Conservation (phyloP, 2,329 filamentous ascomycete genomes). For the Zymoseptoria passerinii region DNA sequence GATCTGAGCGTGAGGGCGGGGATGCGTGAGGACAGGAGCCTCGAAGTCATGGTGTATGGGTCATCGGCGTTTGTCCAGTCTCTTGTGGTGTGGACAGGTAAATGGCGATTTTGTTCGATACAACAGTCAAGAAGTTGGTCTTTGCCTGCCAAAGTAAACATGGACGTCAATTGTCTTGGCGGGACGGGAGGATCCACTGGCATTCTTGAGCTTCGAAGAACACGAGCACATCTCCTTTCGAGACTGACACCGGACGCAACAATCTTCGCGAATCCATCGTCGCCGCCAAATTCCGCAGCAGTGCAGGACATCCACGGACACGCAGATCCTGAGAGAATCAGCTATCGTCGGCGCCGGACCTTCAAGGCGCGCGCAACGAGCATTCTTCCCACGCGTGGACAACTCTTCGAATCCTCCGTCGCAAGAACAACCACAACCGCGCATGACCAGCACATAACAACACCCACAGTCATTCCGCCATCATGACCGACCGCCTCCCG, state of each 20-base stretch:
- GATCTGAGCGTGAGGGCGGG: constrained; percentile 58
- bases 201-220: not conserved
- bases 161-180: not conserved
- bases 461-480: constrained; percentile 16
- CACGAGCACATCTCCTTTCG: not conserved
- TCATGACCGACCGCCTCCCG: constrained; percentile 94
- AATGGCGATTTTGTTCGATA: not conserved
- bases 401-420: not conserved
- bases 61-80: constrained; percentile 7
- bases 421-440: not conserved
- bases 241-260: not conserved
- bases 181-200: not conserved
- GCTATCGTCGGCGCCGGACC: not conserved
- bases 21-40: constrained; percentile 66
- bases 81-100: no score
- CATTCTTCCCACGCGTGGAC: not conserved
- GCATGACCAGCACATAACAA: not conserved
- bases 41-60: constrained; percentile 32
- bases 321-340: not conserved
- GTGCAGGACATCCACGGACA: not conserved
- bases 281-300: not conserved
- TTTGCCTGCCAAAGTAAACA: not conserved
- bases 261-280: not conserved
- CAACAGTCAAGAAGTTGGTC: not conserved
- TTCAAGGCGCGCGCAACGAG: not conserved